Percentiles rank a stretch among this genome's conserved stretches.
Evolutionary conservation across 352 stramenopile genomes (phyloP).

Genomic region (Pseudoperonospora humuli): DNA sequence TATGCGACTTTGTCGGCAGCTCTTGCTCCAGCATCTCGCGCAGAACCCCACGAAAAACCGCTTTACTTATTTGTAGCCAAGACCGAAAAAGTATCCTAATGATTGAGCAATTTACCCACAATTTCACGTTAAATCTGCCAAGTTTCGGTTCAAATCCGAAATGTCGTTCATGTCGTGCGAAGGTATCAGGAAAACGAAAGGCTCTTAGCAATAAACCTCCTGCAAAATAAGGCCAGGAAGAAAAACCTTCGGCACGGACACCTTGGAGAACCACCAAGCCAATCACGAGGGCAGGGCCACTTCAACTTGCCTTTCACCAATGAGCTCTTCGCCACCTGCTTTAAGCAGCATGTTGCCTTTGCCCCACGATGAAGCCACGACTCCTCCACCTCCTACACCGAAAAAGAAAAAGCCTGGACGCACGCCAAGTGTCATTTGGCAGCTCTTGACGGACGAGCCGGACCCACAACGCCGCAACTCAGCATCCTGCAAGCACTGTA

Average conservation of each 20-base stretch:
- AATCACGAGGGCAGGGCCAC: conserved; percentile 11
- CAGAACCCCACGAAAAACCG: too few species aligned
- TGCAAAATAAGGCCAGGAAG: background rate
- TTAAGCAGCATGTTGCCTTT: conserved; percentile 22
- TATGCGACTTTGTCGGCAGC: too few species aligned
- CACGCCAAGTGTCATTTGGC: conserved; percentile 68
- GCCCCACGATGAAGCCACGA: background rate
- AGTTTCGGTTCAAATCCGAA: too few species aligned
- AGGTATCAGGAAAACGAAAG: conserved; percentile 1
- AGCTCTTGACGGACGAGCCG: conserved; percentile 74
- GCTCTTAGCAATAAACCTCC: conserved; percentile 11
- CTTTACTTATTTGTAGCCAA: too few species aligned
- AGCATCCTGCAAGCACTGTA: conserved; percentile 77
- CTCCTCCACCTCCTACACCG: background rate
- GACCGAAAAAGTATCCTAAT: too few species aligned
- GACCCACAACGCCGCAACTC: conserved; percentile 72
- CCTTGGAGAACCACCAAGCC: background rate
- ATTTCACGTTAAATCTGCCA: too few species aligned
- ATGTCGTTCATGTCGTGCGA: background rate
- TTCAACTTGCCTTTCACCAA: conserved; percentile 31
- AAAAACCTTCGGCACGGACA: conserved; percentile 20
- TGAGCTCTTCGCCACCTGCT: conserved; percentile 17
- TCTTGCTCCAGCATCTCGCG: too few species aligned
- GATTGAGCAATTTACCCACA: too few species aligned
- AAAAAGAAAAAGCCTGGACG: conserved; percentile 76